Percentiles rank a stretch among this genome's conserved stretches.
Conservation (phyloP, 2,329 filamentous ascomycete genomes). For the Alternaria metachromatica region DNA sequence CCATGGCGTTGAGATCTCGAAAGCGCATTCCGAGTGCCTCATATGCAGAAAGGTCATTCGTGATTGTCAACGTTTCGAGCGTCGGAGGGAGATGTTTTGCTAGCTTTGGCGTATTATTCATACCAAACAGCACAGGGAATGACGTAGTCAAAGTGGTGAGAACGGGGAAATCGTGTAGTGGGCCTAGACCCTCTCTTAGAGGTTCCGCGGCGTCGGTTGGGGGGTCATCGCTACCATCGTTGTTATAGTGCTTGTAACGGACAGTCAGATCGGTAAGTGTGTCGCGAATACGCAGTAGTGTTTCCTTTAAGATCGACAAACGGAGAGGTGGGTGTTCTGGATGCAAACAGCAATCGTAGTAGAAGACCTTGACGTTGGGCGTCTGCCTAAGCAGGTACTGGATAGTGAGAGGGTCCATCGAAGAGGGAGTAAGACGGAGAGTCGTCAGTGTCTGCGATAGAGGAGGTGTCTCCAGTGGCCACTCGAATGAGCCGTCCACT, state of each 20-base stretch:
- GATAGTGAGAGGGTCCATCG: background rate
- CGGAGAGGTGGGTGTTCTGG: background rate
- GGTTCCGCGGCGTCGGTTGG: background rate
- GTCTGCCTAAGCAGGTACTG: background rate
- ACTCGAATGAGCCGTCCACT: background rate
- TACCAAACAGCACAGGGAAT: background rate
- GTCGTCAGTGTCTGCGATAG: background rate
- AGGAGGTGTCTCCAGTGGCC: background rate
- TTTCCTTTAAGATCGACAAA: background rate
- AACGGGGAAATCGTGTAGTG: background rate
- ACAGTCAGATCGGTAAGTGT: background rate
- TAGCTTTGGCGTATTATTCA: background rate
- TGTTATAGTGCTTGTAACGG: background rate
- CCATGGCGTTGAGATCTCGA: background rate
- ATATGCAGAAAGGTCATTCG: background rate
- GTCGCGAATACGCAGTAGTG: background rate
- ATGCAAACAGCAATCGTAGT: constrained; percentile 1
- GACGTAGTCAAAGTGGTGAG: background rate
- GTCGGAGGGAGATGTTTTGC: background rate
- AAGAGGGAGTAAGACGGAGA: background rate
- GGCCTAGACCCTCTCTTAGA: background rate
- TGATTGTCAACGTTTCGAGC: background rate
- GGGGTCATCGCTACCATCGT: background rate
- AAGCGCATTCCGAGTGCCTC: background rate
- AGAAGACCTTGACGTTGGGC: background rate